phyloP scores from a whole-genome alignment of 768 basidiomycete genomes.

The Mycena metata region DNA sequence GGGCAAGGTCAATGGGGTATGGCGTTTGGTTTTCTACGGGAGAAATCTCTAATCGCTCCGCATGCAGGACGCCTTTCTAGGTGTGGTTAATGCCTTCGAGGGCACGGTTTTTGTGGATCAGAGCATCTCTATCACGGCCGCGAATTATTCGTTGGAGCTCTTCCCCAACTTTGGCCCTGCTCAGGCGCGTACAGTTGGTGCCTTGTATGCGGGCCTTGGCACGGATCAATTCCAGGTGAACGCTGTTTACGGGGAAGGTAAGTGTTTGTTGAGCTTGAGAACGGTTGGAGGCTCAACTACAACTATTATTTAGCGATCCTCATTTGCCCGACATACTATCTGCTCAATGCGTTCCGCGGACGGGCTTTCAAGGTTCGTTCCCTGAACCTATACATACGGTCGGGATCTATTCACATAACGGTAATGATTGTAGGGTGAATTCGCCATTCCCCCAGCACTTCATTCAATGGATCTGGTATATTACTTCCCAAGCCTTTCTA shows the following conservation, averaged over 20 bases:
- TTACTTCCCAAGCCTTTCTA: constrained; percentile 42
- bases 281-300: background rate
- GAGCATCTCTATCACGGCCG: constrained; percentile 26
- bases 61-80: constrained; percentile 41
- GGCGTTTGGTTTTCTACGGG: constrained; percentile 3
- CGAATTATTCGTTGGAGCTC: constrained; percentile 41
- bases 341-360: constrained; percentile 45
- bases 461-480: constrained; percentile 44
- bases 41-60: background rate
- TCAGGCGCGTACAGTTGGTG: constrained; percentile 26
- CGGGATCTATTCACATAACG: background rate
- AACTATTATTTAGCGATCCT: constrained; percentile 47
- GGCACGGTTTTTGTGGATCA: constrained; percentile 47
- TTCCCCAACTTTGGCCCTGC: constrained; percentile 41
- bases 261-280: background rate
- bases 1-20: constrained; percentile 48
- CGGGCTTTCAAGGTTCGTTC: constrained; percentile 49
- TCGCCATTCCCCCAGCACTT: constrained; percentile 43
- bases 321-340: constrained; percentile 54
- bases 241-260: constrained; percentile 47
- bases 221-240: constrained; percentile 40
- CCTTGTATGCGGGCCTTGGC: constrained; percentile 38
- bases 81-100: constrained; percentile 48
- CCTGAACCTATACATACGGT: background rate
- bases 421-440: constrained; percentile 41